phyloP scores from a whole-genome alignment of 179 eudicot genomes.

The Beta lomatogona region DNA sequence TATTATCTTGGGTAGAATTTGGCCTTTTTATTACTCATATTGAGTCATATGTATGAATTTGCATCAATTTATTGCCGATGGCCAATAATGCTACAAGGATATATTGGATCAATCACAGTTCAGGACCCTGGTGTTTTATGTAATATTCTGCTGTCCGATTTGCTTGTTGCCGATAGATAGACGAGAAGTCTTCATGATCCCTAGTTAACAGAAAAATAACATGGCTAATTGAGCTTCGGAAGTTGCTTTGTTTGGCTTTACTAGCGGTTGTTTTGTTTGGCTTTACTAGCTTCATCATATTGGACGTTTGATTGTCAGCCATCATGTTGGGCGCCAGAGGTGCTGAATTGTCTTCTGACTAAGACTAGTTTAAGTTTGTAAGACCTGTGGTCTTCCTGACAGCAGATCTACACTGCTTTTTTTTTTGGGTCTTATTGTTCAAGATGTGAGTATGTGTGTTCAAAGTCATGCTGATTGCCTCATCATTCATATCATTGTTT shows the following conservation, averaged over 20 bases:
- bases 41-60: neutral
- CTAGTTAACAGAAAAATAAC: neutral
- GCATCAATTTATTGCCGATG: neutral
- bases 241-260: neutral
- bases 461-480: neutral
- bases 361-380: neutral
- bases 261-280: neutral
- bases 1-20: neutral
- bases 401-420: neutral
- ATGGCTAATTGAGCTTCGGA: neutral
- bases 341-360: constrained; percentile 1
- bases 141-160: neutral
- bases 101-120: neutral
- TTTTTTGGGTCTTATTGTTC: neutral
- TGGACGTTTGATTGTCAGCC: neutral
- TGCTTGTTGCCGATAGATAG: neutral
- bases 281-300: neutral
- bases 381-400: too few species aligned
- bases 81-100: neutral
- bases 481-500: neutral
- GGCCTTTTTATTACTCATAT: too few species aligned
- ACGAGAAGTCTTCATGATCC: neutral
- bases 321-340: neutral
- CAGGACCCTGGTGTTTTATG: neutral
- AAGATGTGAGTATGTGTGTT: neutral